Percentiles rank a stretch among this genome's conserved stretches.
phyloP scores from a whole-genome alignment of 768 basidiomycete species.

The Kwoniella sp. region DNA sequence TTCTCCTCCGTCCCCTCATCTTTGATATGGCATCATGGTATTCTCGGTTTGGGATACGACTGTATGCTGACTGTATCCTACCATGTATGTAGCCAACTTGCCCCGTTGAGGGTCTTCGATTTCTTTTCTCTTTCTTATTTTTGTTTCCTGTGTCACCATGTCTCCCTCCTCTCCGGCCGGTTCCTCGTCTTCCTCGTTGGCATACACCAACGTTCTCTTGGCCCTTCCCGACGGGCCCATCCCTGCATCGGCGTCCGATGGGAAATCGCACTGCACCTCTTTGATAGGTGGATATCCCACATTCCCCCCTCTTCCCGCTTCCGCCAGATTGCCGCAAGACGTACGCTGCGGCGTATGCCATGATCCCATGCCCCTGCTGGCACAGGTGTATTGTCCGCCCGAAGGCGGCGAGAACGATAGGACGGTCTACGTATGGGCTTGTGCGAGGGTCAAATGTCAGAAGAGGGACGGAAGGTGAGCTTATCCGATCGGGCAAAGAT shows the following conservation, averaged over 20 bases:
- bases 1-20: background rate
- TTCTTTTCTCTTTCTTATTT: background rate
- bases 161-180: constrained; percentile 44
- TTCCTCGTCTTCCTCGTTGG: constrained; percentile 43
- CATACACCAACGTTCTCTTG: constrained; percentile 42
- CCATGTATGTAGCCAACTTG: background rate
- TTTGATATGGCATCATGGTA: background rate
- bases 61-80: background rate
- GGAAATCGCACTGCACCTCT: constrained; percentile 39
- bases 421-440: constrained; percentile 53
- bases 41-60: background rate
- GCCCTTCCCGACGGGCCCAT: constrained; percentile 53
- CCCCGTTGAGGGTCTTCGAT: background rate
- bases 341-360: constrained; percentile 48
- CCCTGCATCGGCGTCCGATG: constrained; percentile 32
- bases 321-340: constrained; percentile 22
- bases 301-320: constrained; percentile 39
- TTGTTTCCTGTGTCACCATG: constrained; percentile 20
- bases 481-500: background rate
- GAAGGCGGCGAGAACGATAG: constrained; percentile 55
- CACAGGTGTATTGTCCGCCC: constrained; percentile 55
- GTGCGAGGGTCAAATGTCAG: constrained; percentile 44
- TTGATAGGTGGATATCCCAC: constrained; percentile 53
- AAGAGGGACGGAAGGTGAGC: constrained; percentile 48
- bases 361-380: constrained; percentile 48